These are phyloP conservation scores for Candida dendrica DNA, from an alignment of 805 yeast genomes.

Conservation along the genomic window DNA sequence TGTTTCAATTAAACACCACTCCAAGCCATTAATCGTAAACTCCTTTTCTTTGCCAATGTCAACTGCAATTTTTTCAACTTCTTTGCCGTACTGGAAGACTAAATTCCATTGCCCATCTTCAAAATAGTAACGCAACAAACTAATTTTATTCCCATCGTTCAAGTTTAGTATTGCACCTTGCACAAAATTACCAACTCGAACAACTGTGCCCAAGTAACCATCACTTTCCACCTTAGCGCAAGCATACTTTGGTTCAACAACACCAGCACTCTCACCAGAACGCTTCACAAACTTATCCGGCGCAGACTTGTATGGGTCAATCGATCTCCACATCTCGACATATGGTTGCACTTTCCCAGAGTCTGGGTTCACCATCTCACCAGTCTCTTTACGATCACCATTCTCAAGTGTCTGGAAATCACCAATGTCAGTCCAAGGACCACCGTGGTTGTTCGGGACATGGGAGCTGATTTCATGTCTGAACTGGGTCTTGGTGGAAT, in stretches of 20 bases:
- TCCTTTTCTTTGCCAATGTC: background rate
- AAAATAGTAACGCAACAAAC: background rate
- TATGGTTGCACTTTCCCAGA: constrained; percentile 30
- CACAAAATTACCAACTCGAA: constrained; percentile 1
- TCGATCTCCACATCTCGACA: constrained; percentile 43
- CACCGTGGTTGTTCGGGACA: constrained; percentile 1
- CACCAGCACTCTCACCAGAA: too few species aligned
- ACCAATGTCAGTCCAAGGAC: constrained; percentile 30
- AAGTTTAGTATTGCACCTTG: constrained; percentile 1
- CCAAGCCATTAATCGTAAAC: background rate
- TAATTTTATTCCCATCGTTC: background rate
- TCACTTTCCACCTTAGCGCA: background rate
- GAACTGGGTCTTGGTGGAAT: background rate
- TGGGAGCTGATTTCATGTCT: constrained; percentile 1
- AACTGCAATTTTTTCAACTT: background rate
- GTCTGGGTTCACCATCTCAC: constrained; percentile 35
- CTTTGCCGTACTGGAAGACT: background rate
- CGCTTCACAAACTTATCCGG: constrained; percentile 11
- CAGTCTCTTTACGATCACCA: constrained; percentile 39
- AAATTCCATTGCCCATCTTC: background rate
- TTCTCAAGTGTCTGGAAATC: constrained; percentile 28
- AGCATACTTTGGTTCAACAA: background rate
- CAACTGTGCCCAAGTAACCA: background rate
- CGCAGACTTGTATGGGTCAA: constrained; percentile 27
- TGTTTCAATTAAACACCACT: background rate